Evolutionary conservation across 306 rosid genomes (phyloP).

Genomic region (Trifolium dubium): DNA sequence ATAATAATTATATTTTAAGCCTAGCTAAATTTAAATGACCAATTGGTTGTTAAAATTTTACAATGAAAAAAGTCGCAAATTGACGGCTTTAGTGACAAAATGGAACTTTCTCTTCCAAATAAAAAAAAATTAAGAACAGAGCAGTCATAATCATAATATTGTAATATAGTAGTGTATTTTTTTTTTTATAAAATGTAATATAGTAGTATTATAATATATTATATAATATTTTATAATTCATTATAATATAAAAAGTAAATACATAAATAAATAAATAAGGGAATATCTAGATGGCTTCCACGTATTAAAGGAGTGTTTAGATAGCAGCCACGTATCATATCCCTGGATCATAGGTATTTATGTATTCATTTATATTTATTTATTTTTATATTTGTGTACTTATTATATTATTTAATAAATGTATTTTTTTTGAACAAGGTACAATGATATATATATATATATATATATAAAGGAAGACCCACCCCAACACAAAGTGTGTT

Average conservation of each 20-base stretch:
- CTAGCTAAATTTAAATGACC: not conserved
- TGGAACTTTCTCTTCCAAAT: slow-evolving; percentile 21
- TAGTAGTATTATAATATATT: no score
- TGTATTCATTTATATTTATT: no score
- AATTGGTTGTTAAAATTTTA: slow-evolving; percentile 4
- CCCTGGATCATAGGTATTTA: no score
- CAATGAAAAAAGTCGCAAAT: slow-evolving; percentile 32
- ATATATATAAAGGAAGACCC: no score
- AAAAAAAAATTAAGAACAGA: slow-evolving; percentile 10
- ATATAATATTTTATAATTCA: not conserved
- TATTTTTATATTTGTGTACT: no score
- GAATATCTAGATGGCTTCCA: not conserved
- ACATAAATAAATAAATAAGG: not conserved
- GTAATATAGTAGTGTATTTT: not conserved
- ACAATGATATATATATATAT: no score
- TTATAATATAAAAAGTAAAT: not conserved
- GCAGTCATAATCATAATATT: not conserved
- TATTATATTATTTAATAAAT: no score
- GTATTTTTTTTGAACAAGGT: no score
- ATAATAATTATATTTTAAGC: not conserved
- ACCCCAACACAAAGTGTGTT: no score
- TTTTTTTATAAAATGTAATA: no score
- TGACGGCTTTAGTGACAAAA: slow-evolving; percentile 35
- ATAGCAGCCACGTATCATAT: not conserved
- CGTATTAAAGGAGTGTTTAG: slow-evolving; percentile 4